Evolutionary conservation across 345 rosid genomes (phyloP).

Genomic region (Salix purpurea): DNA sequence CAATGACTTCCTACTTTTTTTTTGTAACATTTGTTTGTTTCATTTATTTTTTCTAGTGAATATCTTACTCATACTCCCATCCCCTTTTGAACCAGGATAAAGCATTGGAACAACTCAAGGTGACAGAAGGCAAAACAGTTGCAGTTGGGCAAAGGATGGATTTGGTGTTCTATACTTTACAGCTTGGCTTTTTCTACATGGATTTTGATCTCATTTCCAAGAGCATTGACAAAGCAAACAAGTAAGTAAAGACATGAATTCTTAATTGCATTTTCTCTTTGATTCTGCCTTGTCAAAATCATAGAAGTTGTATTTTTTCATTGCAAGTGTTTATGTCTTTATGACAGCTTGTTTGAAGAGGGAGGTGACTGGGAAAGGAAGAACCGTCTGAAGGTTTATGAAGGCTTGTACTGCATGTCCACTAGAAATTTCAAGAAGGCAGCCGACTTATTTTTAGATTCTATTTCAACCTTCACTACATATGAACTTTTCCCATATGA

Average conservation of each 20-base stretch:
- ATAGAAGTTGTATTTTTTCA: background rate
- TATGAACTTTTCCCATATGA: constrained; percentile 93
- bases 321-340: constrained; percentile 4
- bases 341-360: constrained; percentile 89
- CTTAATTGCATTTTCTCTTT: background rate
- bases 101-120: constrained; percentile 88
- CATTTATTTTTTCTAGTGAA: constrained; percentile 3
- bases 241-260: constrained; percentile 51
- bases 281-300: constrained; percentile 2
- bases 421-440: constrained; percentile 90
- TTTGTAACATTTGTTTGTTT: constrained; percentile 1
- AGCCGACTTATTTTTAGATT: constrained; percentile 80
- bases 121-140: constrained; percentile 94
- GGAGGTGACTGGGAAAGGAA: constrained; percentile 99
- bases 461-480: constrained; percentile 97
- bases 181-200: constrained; percentile 86
- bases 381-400: constrained; percentile 93
- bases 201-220: constrained; percentile 90
- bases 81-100: constrained; percentile 50
- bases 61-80: constrained; percentile 7
- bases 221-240: constrained; percentile 97
- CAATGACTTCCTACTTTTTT: background rate
- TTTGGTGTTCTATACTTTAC: constrained; percentile 81
- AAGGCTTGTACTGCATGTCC: constrained; percentile 90
- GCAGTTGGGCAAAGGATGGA: constrained; percentile 99